Evolutionary conservation across 345 rosid species (phyloP).

Genomic region (Geranium rotundifolium): DNA sequence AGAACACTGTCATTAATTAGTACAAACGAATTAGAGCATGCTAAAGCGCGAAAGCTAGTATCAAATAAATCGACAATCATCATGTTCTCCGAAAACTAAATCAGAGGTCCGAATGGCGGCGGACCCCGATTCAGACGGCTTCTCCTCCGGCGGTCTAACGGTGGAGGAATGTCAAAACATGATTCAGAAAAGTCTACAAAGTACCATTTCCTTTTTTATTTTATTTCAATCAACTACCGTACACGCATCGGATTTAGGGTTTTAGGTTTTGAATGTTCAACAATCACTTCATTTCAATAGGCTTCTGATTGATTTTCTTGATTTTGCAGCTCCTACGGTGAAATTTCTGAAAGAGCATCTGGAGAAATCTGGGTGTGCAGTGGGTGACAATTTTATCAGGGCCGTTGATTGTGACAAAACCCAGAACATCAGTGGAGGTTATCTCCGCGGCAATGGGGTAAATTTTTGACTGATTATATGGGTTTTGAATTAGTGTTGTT

Average conservation of each 20-base stretch:
- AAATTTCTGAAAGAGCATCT: conserved; percentile 72
- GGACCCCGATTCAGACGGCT: conserved; percentile 9
- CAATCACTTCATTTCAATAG: background rate
- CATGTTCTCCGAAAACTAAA: too few species aligned
- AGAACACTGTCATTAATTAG: too few species aligned
- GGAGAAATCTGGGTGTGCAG: conserved; percentile 75
- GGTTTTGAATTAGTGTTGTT: too few species aligned
- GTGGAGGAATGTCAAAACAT: conserved; percentile 30
- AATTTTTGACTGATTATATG: background rate
- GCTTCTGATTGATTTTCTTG: background rate
- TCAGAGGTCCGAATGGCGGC: conserved; percentile 17
- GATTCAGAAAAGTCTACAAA: conserved; percentile 43
- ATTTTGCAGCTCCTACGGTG: conserved; percentile 57
- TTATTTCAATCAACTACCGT: background rate
- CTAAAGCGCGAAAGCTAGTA: too few species aligned
- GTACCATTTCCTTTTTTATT: conserved; percentile 15
- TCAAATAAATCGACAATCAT: too few species aligned
- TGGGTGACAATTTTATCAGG: conserved; percentile 63
- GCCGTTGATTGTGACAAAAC: conserved; percentile 46
- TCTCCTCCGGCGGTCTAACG: conserved; percentile 14
- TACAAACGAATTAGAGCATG: too few species aligned
- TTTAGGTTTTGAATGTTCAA: conserved; percentile 6
- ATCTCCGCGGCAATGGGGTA: conserved; percentile 59
- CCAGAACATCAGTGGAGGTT: conserved; percentile 39
- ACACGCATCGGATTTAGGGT: conserved; percentile 12